A percentile compares a stretch with the other conserved stretches of the same genome.
These are phyloP conservation scores for Pyricularia pennisetigena DNA, from an alignment of 2,329 filamentous ascomycete species.

Conservation along the genomic window DNA sequence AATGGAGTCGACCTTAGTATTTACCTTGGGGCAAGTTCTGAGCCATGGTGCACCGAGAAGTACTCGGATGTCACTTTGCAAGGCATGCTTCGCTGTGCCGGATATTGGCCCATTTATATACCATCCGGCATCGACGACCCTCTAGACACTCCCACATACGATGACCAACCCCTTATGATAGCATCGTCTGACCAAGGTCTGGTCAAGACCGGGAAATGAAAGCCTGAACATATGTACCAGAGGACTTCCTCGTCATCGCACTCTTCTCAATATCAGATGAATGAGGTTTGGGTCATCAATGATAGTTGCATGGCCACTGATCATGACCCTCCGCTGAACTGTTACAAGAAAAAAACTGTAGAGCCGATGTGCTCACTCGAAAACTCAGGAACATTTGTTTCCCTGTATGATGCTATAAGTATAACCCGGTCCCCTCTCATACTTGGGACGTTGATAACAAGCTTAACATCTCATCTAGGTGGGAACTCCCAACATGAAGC, in stretches of 20 bases:
- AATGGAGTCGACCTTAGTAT: no score
- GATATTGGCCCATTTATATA: background rate
- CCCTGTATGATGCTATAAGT: background rate
- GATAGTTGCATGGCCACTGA: background rate
- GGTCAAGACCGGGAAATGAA: background rate
- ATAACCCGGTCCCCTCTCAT: background rate
- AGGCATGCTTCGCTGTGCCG: background rate
- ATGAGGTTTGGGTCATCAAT: background rate
- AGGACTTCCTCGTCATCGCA: background rate
- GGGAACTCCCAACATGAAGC: background rate
- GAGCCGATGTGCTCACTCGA: background rate
- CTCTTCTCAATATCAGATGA: background rate
- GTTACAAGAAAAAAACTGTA: background rate
- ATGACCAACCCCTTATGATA: background rate
- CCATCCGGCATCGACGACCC: background rate
- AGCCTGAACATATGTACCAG: background rate
- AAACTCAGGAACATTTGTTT: background rate
- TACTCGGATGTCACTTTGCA: background rate
- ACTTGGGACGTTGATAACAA: background rate
- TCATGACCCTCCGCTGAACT: background rate
- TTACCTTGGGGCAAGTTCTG: no score
- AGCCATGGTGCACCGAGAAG: background rate
- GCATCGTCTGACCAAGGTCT: background rate
- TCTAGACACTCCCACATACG: background rate
- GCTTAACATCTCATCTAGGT: background rate